Conservation (phyloP, 139 green algal genomes). For the Chlamydomonas applanata region DNA sequence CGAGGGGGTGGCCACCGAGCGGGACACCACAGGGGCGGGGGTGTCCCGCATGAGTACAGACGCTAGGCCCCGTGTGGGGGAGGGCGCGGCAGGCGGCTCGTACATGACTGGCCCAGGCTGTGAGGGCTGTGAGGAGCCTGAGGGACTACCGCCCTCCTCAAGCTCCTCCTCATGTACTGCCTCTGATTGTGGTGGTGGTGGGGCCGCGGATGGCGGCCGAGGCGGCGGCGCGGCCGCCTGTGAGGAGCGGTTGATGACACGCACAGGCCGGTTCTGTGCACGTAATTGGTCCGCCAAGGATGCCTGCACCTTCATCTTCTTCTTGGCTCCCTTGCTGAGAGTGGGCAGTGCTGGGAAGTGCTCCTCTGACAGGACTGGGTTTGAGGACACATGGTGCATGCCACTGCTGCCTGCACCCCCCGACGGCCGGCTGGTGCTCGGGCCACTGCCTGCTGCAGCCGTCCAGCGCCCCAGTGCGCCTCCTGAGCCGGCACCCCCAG, state of each 20-base stretch:
- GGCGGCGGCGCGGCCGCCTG: no score
- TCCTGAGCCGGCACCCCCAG: background rate
- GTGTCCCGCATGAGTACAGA: no score
- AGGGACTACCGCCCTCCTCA: no score
- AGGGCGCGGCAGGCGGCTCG: background rate
- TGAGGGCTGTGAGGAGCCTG: background rate
- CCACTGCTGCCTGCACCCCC: background rate
- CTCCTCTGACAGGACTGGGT: background rate
- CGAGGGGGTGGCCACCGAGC: no score
- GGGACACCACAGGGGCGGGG: no score
- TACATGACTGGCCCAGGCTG: no score
- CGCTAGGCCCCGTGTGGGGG: no score
- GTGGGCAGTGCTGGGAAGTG: conserved; percentile 73
- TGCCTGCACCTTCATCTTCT: conserved; percentile 16
- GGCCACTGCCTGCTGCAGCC: no score
- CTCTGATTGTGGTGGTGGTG: background rate
- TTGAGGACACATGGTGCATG: conserved; percentile 2
- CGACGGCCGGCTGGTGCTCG: background rate
- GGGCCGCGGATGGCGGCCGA: no score
- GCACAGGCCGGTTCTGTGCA: conserved; percentile 22
- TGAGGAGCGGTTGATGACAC: conserved; percentile 24
- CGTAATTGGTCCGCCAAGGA: conserved; percentile 38
- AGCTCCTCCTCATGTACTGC: background rate
- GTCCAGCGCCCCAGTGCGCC: conserved; percentile 40
- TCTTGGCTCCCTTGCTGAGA: conserved; percentile 29